These are phyloP conservation scores for Fagus crenata DNA, from an alignment of 306 rosid genomes.

Conservation along the genomic window DNA sequence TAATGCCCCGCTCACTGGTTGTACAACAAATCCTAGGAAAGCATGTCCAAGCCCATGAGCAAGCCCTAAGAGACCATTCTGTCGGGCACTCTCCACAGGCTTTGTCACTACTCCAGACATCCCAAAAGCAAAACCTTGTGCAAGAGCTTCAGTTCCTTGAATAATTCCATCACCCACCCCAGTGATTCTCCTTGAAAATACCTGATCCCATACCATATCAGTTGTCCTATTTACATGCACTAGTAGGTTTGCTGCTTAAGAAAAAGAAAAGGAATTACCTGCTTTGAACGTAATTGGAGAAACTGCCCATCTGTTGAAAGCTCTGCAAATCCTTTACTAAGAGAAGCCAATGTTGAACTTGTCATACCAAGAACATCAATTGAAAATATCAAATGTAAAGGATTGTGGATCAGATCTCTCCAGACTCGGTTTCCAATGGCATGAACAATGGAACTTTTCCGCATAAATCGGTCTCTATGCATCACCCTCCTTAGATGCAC, in stretches of 20 bases:
- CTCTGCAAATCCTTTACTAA: conserved; percentile 95
- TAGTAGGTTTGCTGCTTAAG: conserved; percentile 2
- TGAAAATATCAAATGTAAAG: conserved; percentile 86
- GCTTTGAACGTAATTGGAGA: conserved; percentile 88
- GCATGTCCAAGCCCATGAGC: conserved; percentile 97
- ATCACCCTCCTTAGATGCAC: conserved; percentile 95
- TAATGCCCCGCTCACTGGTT: conserved; percentile 95
- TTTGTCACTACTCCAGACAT: conserved; percentile 88
- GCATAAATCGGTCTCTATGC: conserved; percentile 95
- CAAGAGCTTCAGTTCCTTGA: conserved; percentile 95
- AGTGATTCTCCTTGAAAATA: conserved; percentile 87
- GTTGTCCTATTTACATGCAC: conserved; percentile 15
- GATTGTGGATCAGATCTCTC: conserved; percentile 97
- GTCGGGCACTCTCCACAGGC: conserved; percentile 90
- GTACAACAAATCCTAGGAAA: conserved; percentile 82
- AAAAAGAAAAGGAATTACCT: conserved; percentile 44
- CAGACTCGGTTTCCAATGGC: conserved; percentile 92
- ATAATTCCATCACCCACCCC: conserved; percentile 95
- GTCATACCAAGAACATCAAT: conserved; percentile 97
- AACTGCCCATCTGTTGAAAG: conserved; percentile 97
- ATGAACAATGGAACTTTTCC: conserved; percentile 73
- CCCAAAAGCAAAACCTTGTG: conserved; percentile 98
- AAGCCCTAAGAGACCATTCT: conserved; percentile 88
- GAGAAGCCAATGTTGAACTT: conserved; percentile 92
- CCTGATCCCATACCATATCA: conserved; percentile 55